Conservation (phyloP, 2,329 filamentous ascomycete species). For the Aspergillus sp. region DNA sequence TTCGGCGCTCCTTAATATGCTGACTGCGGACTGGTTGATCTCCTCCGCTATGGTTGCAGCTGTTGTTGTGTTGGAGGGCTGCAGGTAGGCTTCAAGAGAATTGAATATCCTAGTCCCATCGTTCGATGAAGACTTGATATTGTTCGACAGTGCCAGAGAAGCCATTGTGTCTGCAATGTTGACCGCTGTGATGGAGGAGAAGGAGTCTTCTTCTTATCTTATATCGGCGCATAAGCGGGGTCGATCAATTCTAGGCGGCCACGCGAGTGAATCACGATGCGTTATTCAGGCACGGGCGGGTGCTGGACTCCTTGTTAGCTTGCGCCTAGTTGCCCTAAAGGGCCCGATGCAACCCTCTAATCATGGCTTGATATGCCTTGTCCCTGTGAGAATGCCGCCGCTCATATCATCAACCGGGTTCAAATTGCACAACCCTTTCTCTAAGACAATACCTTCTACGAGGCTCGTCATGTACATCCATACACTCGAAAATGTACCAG, state of each 20-base stretch:
- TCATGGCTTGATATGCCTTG: background rate
- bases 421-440: background rate
- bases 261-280: slow-evolving; percentile 3
- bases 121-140: background rate
- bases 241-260: background rate
- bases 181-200: background rate
- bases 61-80: slow-evolving; percentile 2
- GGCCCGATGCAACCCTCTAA: too few species aligned
- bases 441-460: background rate
- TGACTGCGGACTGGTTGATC: slow-evolving; percentile 4
- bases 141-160: background rate
- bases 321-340: background rate
- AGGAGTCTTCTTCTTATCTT: background rate
- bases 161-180: background rate
- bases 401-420: too few species aligned
- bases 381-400: background rate
- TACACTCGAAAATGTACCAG: too few species aligned
- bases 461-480: background rate
- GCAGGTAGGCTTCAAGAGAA: slow-evolving; percentile 3
- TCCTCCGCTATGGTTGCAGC: background rate
- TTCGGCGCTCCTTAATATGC: background rate
- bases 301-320: background rate
- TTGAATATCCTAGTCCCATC: background rate
- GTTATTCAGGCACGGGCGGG: background rate
- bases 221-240: background rate